phyloP scores from a whole-genome alignment of 129 eudicot genomes.

The Silybum marianum region DNA sequence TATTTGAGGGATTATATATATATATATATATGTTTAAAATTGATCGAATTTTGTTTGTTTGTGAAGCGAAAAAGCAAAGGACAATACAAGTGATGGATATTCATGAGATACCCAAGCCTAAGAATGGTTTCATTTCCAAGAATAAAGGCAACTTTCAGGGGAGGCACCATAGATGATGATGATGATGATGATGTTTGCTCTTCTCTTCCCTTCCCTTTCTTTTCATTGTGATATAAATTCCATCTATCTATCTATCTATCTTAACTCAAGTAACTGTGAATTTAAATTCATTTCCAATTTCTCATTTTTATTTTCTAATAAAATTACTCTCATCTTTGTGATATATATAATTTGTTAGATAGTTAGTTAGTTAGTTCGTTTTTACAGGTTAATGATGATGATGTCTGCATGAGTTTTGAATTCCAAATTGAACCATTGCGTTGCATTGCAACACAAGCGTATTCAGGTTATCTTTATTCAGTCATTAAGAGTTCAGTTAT shows the following conservation, averaged over 20 bases:
- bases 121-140: constrained; percentile 74
- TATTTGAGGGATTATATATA: background rate
- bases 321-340: background rate
- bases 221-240: background rate
- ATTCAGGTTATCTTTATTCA: too few species aligned
- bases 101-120: constrained; percentile 93
- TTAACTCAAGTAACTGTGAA: background rate
- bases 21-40: too few species aligned
- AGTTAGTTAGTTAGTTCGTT: too few species aligned
- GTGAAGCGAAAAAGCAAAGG: constrained; percentile 94
- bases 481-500: too few species aligned
- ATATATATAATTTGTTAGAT: too few species aligned
- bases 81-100: constrained; percentile 96
- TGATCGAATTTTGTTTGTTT: constrained; percentile 12
- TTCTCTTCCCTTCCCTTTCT: too few species aligned
- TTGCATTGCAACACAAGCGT: too few species aligned
- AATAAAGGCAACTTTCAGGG: constrained; percentile 91
- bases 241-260: background rate
- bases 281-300: background rate
- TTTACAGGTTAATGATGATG: too few species aligned
- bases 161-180: constrained; percentile 63
- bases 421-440: too few species aligned
- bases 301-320: too few species aligned
- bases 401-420: too few species aligned
- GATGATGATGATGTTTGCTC: background rate